Percentiles rank a stretch among this genome's conserved stretches.
These are phyloP conservation scores for Theobroma grandiflorum DNA, from an alignment of 441 rosid species.

Conservation along the genomic window DNA sequence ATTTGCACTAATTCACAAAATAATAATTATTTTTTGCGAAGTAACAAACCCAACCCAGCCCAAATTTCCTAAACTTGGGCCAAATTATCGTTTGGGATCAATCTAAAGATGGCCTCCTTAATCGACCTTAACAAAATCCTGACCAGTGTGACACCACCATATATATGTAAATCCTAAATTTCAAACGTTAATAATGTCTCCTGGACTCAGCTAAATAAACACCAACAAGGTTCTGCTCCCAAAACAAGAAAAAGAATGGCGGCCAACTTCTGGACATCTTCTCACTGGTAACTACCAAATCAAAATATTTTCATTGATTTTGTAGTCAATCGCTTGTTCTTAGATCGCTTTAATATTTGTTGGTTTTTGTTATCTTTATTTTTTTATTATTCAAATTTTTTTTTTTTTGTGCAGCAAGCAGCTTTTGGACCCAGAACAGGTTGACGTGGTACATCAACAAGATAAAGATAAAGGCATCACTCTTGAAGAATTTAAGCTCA, in stretches of 20 bases:
- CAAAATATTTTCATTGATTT: slow-evolving; percentile 3
- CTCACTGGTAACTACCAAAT: slow-evolving; percentile 59
- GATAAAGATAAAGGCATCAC: slow-evolving; percentile 83
- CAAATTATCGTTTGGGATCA: neutral
- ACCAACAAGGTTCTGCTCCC: neutral
- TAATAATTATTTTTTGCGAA: too few species aligned
- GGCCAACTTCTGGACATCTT: slow-evolving; percentile 90
- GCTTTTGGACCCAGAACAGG: slow-evolving; percentile 83
- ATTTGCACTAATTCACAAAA: too few species aligned
- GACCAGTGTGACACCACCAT: neutral
- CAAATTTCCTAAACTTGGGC: too few species aligned
- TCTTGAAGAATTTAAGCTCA: slow-evolving; percentile 81
- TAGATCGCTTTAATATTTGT: slow-evolving; percentile 3
- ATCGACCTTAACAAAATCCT: neutral
- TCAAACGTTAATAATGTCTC: neutral
- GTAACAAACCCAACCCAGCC: too few species aligned
- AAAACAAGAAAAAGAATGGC: slow-evolving; percentile 53
- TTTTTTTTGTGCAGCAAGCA: slow-evolving; percentile 54
- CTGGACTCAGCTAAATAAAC: neutral
- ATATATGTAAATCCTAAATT: neutral
- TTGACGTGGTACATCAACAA: slow-evolving; percentile 63
- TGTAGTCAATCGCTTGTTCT: neutral
- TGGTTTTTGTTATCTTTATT: neutral
- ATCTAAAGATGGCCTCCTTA: neutral
- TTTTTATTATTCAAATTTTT: neutral